Percentiles rank a stretch among this genome's conserved stretches.
phyloP scores from a whole-genome alignment of 306 rosid genomes.

The Echinosophora koreensis region DNA sequence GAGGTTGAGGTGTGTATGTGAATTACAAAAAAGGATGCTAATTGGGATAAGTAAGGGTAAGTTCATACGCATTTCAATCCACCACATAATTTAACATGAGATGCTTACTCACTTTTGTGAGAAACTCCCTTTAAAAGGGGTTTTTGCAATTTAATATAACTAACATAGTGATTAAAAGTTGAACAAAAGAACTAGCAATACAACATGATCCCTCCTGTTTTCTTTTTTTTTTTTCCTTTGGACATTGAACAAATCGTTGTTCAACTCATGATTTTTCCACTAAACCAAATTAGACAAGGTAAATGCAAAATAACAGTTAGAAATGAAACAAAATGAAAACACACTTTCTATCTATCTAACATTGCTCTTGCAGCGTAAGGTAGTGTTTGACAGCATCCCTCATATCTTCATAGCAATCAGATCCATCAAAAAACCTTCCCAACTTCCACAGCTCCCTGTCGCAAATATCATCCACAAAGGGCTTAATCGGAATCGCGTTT shows the following conservation, averaged over 20 bases:
- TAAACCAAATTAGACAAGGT: background rate
- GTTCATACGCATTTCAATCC: too few species aligned
- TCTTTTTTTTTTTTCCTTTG: background rate
- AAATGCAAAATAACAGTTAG: background rate
- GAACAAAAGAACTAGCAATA: conserved; percentile 1
- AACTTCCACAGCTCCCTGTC: conserved; percentile 73
- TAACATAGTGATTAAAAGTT: conserved; percentile 3
- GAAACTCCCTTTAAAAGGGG: too few species aligned
- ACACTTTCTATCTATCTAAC: background rate
- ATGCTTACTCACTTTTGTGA: too few species aligned
- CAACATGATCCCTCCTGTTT: conserved; percentile 19
- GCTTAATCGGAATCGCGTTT: conserved; percentile 70
- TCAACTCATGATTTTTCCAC: conserved; percentile 33
- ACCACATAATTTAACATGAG: too few species aligned
- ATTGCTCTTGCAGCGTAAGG: conserved; percentile 4
- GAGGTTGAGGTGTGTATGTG: too few species aligned
- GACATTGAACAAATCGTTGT: conserved; percentile 56
- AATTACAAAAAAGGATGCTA: too few species aligned
- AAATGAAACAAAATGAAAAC: too few species aligned
- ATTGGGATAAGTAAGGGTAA: too few species aligned
- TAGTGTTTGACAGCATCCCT: conserved; percentile 76
- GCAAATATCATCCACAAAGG: conserved; percentile 68
- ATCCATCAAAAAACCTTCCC: conserved; percentile 58
- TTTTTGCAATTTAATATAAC: background rate
- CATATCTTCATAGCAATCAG: conserved; percentile 70